Conservation (phyloP, 257 asterid species). For the Craterostigma plantagineum region DNA sequence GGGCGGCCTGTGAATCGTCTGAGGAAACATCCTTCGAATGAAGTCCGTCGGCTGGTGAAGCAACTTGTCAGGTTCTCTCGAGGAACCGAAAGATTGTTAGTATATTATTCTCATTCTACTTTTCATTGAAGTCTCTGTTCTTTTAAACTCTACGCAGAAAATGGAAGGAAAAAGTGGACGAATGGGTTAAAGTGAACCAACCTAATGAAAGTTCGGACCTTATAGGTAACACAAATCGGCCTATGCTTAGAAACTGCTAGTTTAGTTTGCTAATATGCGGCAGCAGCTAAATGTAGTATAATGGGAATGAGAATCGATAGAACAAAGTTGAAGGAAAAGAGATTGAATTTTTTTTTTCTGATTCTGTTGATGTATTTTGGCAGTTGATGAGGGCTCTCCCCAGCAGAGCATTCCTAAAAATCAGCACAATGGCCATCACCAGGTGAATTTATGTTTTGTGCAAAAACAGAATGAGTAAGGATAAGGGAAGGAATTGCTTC, state of each 20-base stretch:
- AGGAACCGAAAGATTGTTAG: too few relatives aligned
- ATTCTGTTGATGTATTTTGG: slow-evolving; percentile 21
- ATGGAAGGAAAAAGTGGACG: slow-evolving; percentile 91
- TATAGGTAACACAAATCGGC: slow-evolving; percentile 26
- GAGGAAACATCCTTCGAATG: slow-evolving; percentile 66
- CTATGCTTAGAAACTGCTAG: too few relatives aligned
- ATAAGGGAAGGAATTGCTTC: neutral
- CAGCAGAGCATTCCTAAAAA: slow-evolving; percentile 44
- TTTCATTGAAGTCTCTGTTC: neutral
- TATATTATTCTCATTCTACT: neutral
- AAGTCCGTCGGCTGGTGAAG: slow-evolving; percentile 78
- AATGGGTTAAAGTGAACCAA: slow-evolving; percentile 73
- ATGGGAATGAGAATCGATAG: too few relatives aligned
- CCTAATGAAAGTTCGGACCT: slow-evolving; percentile 36
- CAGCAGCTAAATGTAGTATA: too few relatives aligned
- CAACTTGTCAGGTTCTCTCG: slow-evolving; percentile 94
- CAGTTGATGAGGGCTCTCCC: slow-evolving; percentile 97
- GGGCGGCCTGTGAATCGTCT: slow-evolving; percentile 77
- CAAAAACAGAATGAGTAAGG: neutral
- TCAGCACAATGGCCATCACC: slow-evolving; percentile 71
- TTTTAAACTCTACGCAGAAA: slow-evolving; percentile 40
- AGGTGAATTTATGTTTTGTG: slow-evolving; percentile 35
- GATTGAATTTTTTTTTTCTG: slow-evolving; percentile 11
- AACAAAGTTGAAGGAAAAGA: neutral
- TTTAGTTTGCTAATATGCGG: slow-evolving; percentile 1